Evolutionary conservation across 1,284 basidiomycete species (phyloP).

Genomic region (Ganoderma meredithae): DNA sequence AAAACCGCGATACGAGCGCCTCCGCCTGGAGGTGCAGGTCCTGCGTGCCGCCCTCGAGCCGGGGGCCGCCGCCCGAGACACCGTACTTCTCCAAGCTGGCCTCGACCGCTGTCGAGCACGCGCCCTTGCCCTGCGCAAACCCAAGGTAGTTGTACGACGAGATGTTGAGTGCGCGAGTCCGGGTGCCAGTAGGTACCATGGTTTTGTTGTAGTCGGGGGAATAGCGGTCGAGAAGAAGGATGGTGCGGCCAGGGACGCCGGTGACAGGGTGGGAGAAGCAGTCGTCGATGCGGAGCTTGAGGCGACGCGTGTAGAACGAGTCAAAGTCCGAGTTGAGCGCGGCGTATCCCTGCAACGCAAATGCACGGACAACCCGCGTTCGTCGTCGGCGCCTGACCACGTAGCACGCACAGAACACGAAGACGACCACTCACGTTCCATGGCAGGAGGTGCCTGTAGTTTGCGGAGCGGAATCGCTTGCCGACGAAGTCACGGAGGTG

Average conservation of each 20-base stretch:
- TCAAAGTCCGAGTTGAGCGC: constrained; percentile 98
- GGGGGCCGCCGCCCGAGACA: constrained; percentile 77
- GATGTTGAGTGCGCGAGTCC: constrained; percentile 93
- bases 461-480: constrained; percentile 78
- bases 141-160: constrained; percentile 99
- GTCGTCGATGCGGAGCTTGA: constrained; percentile 95
- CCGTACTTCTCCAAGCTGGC: constrained; percentile 83
- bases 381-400: constrained; percentile 8
- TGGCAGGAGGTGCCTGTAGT: constrained; percentile 86
- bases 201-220: constrained; percentile 87
- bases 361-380: constrained; percentile 20
- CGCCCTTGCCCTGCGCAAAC: constrained; percentile 93
- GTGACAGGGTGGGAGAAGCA: constrained; percentile 96
- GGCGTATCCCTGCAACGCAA: constrained; percentile 81
- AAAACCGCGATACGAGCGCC: constrained; percentile 88
- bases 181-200: constrained; percentile 80
- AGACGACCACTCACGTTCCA: constrained; percentile 68
- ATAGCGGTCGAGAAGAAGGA: constrained; percentile 85
- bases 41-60: constrained; percentile 85
- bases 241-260: constrained; percentile 95
- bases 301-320: constrained; percentile 97
- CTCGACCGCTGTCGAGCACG: constrained; percentile 94
- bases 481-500: constrained; percentile 97
- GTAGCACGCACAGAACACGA: constrained; percentile 9
- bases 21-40: constrained; percentile 89